Evolutionary conservation across 768 basidiomycete species (phyloP).

Genomic region (Cystobasidiopsis lactophilus): DNA sequence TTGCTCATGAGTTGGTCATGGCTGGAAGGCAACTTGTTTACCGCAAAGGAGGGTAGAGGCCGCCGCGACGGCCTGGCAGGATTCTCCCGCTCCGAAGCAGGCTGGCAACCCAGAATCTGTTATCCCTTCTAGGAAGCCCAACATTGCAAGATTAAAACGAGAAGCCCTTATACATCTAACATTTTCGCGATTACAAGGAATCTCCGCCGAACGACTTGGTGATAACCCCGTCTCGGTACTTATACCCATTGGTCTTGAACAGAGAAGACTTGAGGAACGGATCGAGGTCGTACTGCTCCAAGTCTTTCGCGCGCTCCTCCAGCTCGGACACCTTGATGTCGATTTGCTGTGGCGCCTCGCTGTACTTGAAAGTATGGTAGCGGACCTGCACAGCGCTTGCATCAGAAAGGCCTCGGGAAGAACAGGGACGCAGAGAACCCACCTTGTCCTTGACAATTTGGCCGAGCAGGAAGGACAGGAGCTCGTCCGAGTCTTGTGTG

Average conservation of each 20-base stretch:
- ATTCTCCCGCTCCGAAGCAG: neutral
- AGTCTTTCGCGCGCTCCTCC: slow-evolving; percentile 79
- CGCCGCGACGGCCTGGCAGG: neutral
- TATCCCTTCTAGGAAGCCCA: neutral
- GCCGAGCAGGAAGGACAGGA: slow-evolving; percentile 82
- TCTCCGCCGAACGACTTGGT: slow-evolving; percentile 6
- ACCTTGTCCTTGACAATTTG: slow-evolving; percentile 55
- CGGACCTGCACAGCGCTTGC: slow-evolving; percentile 45
- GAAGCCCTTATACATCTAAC: too few species aligned
- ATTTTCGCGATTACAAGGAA: neutral
- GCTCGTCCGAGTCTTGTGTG: slow-evolving; percentile 83
- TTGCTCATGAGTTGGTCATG: neutral
- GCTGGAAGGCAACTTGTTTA: neutral
- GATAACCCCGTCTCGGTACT: slow-evolving; percentile 24
- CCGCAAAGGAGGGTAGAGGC: neutral
- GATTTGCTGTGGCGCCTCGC: slow-evolving; percentile 55
- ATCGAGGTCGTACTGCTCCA: slow-evolving; percentile 76
- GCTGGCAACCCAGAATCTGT: neutral
- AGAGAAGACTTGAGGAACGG: slow-evolving; percentile 69
- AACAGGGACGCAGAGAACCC: slow-evolving; percentile 52
- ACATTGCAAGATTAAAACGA: neutral
- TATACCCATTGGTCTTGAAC: slow-evolving; percentile 76
- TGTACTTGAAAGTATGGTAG: slow-evolving; percentile 51
- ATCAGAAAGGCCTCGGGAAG: slow-evolving; percentile 51
- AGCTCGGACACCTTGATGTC: slow-evolving; percentile 57